Evolutionary conservation across 2,329 filamentous ascomycete species (phyloP).

Genomic region (Rhexocercosporidium sp.): DNA sequence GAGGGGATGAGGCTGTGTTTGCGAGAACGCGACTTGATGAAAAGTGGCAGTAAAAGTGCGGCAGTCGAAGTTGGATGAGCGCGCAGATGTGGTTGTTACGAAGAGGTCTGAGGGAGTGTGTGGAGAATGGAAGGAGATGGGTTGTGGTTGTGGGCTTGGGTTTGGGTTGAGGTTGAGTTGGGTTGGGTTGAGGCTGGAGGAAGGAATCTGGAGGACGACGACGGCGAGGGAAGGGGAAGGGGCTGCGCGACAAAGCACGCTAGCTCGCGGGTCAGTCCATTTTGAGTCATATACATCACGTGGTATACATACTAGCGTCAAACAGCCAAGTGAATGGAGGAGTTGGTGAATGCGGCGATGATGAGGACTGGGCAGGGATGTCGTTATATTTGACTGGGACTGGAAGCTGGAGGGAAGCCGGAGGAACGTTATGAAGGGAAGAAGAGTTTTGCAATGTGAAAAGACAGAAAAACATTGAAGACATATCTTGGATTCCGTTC

Average conservation of each 20-base stretch:
- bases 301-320: background rate
- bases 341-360: background rate
- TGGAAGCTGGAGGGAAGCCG: background rate
- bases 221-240: background rate
- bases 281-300: conserved; percentile 9
- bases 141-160: conserved; percentile 18
- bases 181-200: conserved; percentile 3
- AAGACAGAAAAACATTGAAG: no score
- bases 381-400: background rate
- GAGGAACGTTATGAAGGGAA: background rate
- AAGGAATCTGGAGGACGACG: conserved; percentile 8
- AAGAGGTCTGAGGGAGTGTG: conserved; percentile 21
- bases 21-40: conserved; percentile 33
- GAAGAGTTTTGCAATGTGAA: no score
- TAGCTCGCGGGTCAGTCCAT: conserved; percentile 5
- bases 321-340: background rate
- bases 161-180: background rate
- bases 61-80: conserved; percentile 39
- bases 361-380: background rate
- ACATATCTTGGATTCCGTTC: no score
- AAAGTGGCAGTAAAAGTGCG: conserved; percentile 34
- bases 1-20: conserved; percentile 34
- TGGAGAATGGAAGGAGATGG: conserved; percentile 32
- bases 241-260: background rate
- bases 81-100: conserved; percentile 22